These are phyloP conservation scores for Verticillium longisporum DNA, from an alignment of 2,329 filamentous ascomycete species.

Conservation along the genomic window DNA sequence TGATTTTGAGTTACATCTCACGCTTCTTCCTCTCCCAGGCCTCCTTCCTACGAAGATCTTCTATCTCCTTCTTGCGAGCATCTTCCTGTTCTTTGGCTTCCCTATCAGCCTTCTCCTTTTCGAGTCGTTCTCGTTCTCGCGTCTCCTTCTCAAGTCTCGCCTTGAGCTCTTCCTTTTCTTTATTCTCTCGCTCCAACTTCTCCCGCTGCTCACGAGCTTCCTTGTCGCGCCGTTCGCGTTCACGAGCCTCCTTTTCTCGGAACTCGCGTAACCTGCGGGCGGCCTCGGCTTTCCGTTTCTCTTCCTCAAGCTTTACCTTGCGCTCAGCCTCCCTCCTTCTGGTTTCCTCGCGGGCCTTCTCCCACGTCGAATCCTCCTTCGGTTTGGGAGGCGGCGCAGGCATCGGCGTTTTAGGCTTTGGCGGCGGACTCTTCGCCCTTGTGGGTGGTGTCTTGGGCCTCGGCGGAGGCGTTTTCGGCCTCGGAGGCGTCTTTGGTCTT, in stretches of 20 bases:
- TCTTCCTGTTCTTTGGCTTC: conserved; percentile 24
- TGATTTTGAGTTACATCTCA: conserved; percentile 15
- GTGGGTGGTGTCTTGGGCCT: conserved; percentile 4
- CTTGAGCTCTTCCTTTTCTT: conserved; percentile 21
- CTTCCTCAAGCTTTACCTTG: conserved; percentile 53
- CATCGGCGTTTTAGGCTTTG: conserved; percentile 3
- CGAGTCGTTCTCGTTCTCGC: conserved; percentile 30
- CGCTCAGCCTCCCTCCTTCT: conserved; percentile 57
- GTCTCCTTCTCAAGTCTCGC: conserved; percentile 20
- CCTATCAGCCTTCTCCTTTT: conserved; percentile 42
- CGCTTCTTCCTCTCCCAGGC: conserved; percentile 22
- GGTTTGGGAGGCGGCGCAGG: conserved; percentile 9
- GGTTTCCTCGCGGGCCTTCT: conserved; percentile 51
- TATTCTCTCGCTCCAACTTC: conserved; percentile 26
- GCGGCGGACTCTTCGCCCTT: neutral
- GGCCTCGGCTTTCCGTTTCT: conserved; percentile 51
- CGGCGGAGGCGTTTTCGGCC: neutral
- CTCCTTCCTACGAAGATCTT: conserved; percentile 14
- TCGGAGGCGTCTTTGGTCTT: neutral
- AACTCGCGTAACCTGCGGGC: conserved; percentile 45
- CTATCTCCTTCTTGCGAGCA: conserved; percentile 22
- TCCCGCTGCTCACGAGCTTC: conserved; percentile 27
- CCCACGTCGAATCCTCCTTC: conserved; percentile 14
- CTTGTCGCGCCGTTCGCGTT: conserved; percentile 31
- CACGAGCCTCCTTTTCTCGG: conserved; percentile 47